Evolutionary conservation across 139 green algal species (phyloP).

Genomic region (Spirogloea muscicola): DNA sequence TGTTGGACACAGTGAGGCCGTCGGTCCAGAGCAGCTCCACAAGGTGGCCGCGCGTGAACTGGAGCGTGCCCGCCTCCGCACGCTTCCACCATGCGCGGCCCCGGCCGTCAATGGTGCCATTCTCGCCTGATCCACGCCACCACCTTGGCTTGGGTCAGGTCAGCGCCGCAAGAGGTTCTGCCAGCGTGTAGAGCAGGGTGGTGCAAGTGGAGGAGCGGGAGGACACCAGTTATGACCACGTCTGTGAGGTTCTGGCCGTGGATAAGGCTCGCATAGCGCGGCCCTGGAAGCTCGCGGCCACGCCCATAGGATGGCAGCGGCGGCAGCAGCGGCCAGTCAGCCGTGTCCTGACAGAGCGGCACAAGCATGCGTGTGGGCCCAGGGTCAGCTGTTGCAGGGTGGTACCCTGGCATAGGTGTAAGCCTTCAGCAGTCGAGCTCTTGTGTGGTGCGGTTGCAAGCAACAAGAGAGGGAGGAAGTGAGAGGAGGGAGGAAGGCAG

Average conservation of each 20-base stretch:
- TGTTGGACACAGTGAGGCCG: constrained; percentile 11
- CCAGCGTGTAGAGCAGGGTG: neutral
- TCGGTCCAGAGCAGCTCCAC: constrained; percentile 32
- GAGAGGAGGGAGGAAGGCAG: too few species aligned
- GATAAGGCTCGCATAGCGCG: constrained; percentile 34
- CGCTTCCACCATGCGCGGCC: constrained; percentile 27
- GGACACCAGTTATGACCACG: constrained; percentile 37
- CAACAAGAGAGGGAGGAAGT: too few species aligned
- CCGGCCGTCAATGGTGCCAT: constrained; percentile 40
- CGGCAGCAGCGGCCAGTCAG: constrained; percentile 24
- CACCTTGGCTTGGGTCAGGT: neutral
- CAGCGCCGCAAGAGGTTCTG: neutral
- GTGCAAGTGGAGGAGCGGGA: neutral
- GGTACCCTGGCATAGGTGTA: too few species aligned
- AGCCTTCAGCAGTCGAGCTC: too few species aligned
- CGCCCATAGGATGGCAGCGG: constrained; percentile 41
- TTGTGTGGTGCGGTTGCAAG: too few species aligned
- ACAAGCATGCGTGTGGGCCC: too few species aligned
- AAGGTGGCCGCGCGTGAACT: constrained; percentile 41
- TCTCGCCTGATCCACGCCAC: constrained; percentile 23
- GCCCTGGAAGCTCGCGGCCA: constrained; percentile 32
- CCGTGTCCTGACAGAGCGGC: constrained; percentile 1
- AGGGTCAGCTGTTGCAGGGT: too few species aligned
- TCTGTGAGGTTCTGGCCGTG: constrained; percentile 33
- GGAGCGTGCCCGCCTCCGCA: neutral